Conservation (phyloP, 2,329 filamentous ascomycete species). For the Coleophoma eucalyptorum region DNA sequence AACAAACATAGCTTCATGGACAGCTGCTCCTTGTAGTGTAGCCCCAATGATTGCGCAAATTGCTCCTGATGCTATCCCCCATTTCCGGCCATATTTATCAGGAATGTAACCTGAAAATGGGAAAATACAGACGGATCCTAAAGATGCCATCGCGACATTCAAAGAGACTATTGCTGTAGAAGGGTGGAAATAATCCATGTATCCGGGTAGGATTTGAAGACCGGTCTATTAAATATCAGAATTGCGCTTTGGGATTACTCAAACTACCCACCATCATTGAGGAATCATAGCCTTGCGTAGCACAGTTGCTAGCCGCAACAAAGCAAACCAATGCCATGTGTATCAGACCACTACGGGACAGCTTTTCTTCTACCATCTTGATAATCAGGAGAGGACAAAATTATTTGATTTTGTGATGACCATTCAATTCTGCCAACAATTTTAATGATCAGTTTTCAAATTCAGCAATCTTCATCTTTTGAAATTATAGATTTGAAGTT, state of each 20-base stretch:
- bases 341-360: background rate
- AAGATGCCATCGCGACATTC: background rate
- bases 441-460: too few species aligned
- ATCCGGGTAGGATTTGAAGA: constrained; percentile 2
- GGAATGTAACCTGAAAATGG: background rate
- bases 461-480: too few species aligned
- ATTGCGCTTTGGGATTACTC: background rate
- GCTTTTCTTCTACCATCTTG: background rate
- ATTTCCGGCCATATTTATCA: background rate
- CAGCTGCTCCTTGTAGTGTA: constrained; percentile 34
- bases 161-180: background rate
- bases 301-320: background rate
- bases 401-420: too few species aligned
- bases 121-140: background rate
- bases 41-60: constrained; percentile 31
- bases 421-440: too few species aligned
- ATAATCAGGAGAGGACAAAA: too few species aligned
- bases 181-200: constrained; percentile 1
- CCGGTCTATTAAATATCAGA: background rate
- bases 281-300: background rate
- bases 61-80: background rate
- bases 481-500: too few species aligned
- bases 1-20: constrained; percentile 33
- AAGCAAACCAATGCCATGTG: background rate
- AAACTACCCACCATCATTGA: background rate